Conservation (phyloP, 257 asterid species). For the Przewalskia tangutica region DNA sequence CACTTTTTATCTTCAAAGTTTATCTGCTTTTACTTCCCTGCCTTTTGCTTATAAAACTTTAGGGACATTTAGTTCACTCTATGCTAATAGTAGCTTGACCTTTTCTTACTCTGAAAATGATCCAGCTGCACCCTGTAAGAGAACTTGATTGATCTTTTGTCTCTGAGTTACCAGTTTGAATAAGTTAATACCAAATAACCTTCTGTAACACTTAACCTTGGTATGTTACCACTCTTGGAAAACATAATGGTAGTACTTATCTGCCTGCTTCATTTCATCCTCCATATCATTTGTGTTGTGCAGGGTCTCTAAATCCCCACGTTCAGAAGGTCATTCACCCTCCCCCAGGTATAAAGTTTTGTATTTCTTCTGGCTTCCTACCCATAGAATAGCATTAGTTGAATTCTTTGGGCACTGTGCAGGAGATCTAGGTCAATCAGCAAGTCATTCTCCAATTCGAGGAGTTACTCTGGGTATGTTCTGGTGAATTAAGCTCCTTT, state of each 20-base stretch:
- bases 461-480: conserved; percentile 42
- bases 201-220: background rate
- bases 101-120: background rate
- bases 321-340: conserved; percentile 44
- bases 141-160: background rate
- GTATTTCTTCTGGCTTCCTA: background rate
- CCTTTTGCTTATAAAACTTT: background rate
- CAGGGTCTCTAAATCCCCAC: conserved; percentile 63
- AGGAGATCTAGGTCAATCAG: conserved; percentile 38
- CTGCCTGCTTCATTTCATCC: background rate
- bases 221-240: background rate
- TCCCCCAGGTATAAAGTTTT: conserved; percentile 35
- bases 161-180: background rate
- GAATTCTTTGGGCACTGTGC: conserved; percentile 21
- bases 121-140: background rate
- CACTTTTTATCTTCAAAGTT: background rate
- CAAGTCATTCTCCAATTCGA: conserved; percentile 42
- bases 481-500: conserved; percentile 1
- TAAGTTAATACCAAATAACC: background rate
- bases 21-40: background rate
- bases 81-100: background rate
- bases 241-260: background rate
- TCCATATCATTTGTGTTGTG: background rate
- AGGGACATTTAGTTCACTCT: background rate
- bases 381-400: background rate